A percentile compares a stretch with the other conserved stretches of the same genome.
Conservation (phyloP, 2,329 filamentous ascomycete species). For the Epichloe sp. region DNA sequence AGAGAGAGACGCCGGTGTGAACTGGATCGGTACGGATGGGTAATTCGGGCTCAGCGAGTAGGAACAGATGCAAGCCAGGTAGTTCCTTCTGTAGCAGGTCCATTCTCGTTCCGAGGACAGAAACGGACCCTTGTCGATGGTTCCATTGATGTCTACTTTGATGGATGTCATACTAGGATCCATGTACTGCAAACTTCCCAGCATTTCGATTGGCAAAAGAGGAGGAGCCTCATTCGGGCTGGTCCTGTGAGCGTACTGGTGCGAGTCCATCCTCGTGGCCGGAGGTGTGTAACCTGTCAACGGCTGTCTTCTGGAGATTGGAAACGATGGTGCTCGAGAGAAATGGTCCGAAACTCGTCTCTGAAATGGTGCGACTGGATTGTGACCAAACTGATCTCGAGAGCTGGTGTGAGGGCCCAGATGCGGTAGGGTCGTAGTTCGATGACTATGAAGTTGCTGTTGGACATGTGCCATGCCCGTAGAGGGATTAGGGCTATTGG, state of each 20-base stretch:
- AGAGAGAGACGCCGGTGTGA: slow-evolving; percentile 25
- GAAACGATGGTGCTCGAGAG: slow-evolving; percentile 38
- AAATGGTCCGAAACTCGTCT: slow-evolving; percentile 35
- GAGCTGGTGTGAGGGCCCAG: slow-evolving; percentile 34
- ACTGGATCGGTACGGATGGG: slow-evolving; percentile 32
- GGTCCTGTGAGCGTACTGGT: slow-evolving; percentile 22
- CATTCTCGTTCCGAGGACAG: slow-evolving; percentile 59
- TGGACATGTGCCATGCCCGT: slow-evolving; percentile 43
- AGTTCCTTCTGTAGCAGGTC: slow-evolving; percentile 88
- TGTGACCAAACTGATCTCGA: slow-evolving; percentile 38
- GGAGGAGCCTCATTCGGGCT: slow-evolving; percentile 35
- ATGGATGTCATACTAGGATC: slow-evolving; percentile 38
- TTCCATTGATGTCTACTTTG: slow-evolving; percentile 61
- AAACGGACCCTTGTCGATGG: slow-evolving; percentile 86
- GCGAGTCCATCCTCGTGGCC: slow-evolving; percentile 36
- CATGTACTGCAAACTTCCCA: slow-evolving; percentile 49
- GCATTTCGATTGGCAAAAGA: slow-evolving; percentile 33
- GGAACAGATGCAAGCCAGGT: slow-evolving; percentile 75
- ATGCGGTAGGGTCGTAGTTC: slow-evolving; percentile 38
- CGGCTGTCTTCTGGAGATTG: slow-evolving; percentile 34
- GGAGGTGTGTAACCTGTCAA: slow-evolving; percentile 30
- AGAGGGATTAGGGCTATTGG: slow-evolving; percentile 32
- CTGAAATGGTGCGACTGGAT: slow-evolving; percentile 34
- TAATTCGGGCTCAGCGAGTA: slow-evolving; percentile 53
- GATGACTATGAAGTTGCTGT: slow-evolving; percentile 24